Evolutionary conservation across 495 filamentous ascomycete species (phyloP).

Genomic region (Lasiosphaeriaceae sp.): DNA sequence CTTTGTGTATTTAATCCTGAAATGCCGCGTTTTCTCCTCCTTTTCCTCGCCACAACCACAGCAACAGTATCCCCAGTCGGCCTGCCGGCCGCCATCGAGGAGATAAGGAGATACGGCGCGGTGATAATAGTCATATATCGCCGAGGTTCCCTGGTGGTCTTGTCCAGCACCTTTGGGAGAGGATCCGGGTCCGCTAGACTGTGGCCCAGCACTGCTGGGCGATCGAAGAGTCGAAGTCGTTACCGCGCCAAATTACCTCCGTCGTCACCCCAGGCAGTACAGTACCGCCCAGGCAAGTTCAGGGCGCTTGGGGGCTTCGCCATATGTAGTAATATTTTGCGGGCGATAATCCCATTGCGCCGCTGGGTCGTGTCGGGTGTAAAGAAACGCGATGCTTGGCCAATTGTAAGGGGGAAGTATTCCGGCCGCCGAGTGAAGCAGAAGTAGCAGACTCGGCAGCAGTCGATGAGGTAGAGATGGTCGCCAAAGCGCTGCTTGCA

Average conservation of each 20-base stretch:
- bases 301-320: too few species aligned
- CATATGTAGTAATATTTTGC: too few species aligned
- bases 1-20: not conserved
- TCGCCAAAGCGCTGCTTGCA: not conserved
- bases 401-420: not conserved
- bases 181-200: too few species aligned
- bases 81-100: not conserved
- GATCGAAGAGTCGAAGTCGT: too few species aligned
- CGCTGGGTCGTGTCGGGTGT: not conserved
- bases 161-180: too few species aligned
- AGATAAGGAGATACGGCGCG: not conserved
- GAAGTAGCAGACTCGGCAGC: not conserved
- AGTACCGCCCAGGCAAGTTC: not conserved
- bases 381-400: not conserved
- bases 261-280: not conserved
- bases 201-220: too few species aligned
- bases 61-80: not conserved
- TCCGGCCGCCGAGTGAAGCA: not conserved
- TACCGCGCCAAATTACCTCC: not conserved
- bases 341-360: too few species aligned
- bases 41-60: not conserved
- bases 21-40: not conserved
- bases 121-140: not conserved
- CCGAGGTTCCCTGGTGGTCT: not conserved
- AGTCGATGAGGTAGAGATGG: constrained; percentile 1